Evolutionary conservation across 1,284 basidiomycete species (phyloP), one percentile per base, ranked within the genome.

Genomic region (Microbotryum saponariae): DNA sequence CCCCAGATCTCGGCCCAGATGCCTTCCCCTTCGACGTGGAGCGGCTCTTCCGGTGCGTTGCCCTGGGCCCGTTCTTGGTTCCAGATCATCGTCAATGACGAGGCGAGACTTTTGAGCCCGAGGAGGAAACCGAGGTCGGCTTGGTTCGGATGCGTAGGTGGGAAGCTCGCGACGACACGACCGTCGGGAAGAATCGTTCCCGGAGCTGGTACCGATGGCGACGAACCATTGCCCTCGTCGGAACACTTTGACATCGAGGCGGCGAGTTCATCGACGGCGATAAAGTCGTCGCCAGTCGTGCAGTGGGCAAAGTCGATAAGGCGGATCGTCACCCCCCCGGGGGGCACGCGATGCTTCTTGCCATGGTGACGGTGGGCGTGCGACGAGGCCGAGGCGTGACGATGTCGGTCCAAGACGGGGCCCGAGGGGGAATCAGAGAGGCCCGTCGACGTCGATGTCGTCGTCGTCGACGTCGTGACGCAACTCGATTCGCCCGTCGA

Each of bases 241-340:
- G 83, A 67, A 78, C 76, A 54, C 76, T 72, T 54, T 72, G 70
- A 60, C 68, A 68, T 25, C 74, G 65, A 73, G 56, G 62, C 37
- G 9, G 23, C 31, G 14, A 57, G 51, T 44, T 58, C 29, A 2
- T 54, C 74, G 27, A 76, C 75, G 12, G 85, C 83, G 58, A 88
- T 75, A 82, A 91, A 97, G 76, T 99, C 96, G 51, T 82, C 81
- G 8, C 94, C 94, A 0, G 93, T 97, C 9, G 93, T 97, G 62
- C 94, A 97, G 75, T 97, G 94, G 8, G 94, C 96, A 78, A 99
- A 99, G 77, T 99, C 94, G 63, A 99, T 96, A 60, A 99, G 85
- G 31, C 93, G 89, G 67, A 98, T 89, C 72, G 90, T 91, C 62
- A 98, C 84, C 76, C 96, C 91, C 48, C 96, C 96, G 25, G 64